A percentile compares a stretch with the other conserved stretches of the same genome.
These are phyloP conservation scores for Fusarium mangiferae DNA, from an alignment of 2,329 filamentous ascomycete genomes.

Conservation along the genomic window DNA sequence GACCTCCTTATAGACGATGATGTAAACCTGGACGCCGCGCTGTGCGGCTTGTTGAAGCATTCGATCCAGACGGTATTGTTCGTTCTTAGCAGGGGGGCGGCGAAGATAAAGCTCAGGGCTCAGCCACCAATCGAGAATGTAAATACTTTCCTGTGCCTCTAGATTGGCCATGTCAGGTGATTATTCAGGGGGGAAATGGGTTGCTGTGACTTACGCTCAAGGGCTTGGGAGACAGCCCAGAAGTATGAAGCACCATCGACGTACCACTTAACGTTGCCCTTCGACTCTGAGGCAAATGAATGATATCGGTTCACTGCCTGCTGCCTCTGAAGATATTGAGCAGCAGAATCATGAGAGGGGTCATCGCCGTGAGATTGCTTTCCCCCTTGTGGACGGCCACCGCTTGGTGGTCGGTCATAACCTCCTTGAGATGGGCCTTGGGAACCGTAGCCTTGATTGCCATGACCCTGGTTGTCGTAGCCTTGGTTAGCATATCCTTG, in stretches of 20 bases:
- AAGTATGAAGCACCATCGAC: conserved; percentile 88
- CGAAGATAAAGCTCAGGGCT: conserved; percentile 89
- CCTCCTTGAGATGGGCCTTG: conserved; percentile 9
- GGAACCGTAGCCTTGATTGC: not conserved
- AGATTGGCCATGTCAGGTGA: conserved; percentile 5
- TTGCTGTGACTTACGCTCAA: conserved; percentile 64
- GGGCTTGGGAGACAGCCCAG: conserved; percentile 82
- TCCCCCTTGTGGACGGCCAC: not conserved
- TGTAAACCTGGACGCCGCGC: conserved; percentile 83
- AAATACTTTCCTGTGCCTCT: conserved; percentile 80
- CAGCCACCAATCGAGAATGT: conserved; percentile 92
- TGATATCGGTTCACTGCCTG: conserved; percentile 65
- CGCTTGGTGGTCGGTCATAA: not conserved
- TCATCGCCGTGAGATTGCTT: conserved; percentile 1
- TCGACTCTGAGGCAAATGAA: conserved; percentile 78
- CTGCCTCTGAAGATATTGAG: conserved; percentile 51
- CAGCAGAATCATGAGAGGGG: conserved; percentile 6
- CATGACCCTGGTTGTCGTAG: too few species aligned
- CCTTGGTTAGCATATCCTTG: not conserved
- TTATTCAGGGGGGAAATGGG: not conserved
- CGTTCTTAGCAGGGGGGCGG: conserved; percentile 81
- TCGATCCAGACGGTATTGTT: conserved; percentile 84
- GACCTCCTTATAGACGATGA: conserved; percentile 95
- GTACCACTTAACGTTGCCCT: conserved; percentile 86
- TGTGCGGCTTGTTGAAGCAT: conserved; percentile 85